phyloP scores from a whole-genome alignment of 768 basidiomycete genomes.

The Kwoniella bestiolae region DNA sequence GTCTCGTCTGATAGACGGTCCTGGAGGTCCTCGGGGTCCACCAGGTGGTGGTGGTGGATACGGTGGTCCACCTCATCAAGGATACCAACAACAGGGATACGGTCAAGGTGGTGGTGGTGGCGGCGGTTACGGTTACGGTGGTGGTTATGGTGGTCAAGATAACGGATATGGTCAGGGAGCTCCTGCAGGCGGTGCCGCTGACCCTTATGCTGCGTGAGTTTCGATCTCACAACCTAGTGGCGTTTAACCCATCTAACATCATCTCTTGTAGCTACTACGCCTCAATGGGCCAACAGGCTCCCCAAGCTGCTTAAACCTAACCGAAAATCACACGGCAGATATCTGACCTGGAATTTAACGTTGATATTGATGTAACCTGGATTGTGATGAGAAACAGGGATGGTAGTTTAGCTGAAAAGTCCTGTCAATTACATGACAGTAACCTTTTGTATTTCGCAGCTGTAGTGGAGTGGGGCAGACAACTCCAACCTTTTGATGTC shows the following conservation, averaged over 20 bases:
- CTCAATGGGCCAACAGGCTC: constrained; percentile 35
- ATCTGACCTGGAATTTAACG: background rate
- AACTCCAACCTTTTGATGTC: background rate
- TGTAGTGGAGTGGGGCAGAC: background rate
- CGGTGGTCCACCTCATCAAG: constrained; percentile 18
- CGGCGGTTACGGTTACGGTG: constrained; percentile 30
- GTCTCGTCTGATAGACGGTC: constrained; percentile 2
- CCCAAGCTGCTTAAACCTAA: constrained; percentile 14
- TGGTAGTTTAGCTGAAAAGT: constrained; percentile 1
- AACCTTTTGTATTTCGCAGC: constrained; percentile 2
- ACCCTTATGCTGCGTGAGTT: constrained; percentile 55
- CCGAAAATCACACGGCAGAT: too few relatives aligned
- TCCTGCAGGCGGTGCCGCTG: constrained; percentile 36
- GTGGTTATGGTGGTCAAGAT: constrained; percentile 24
- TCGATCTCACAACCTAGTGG: background rate
- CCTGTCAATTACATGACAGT: background rate
- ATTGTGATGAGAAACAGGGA: background rate
- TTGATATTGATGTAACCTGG: background rate
- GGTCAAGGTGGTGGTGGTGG: constrained; percentile 14
- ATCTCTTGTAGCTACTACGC: constrained; percentile 37
- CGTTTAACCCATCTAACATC: constrained; percentile 2
- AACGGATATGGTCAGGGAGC: constrained; percentile 27
- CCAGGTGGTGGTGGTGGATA: constrained; percentile 30
- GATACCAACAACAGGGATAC: constrained; percentile 20
- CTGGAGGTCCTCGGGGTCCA: constrained; percentile 25